These are phyloP conservation scores for Pseudogymnoascus sp. DNA, from an alignment of 2,329 filamentous ascomycete species.

Conservation along the genomic window DNA sequence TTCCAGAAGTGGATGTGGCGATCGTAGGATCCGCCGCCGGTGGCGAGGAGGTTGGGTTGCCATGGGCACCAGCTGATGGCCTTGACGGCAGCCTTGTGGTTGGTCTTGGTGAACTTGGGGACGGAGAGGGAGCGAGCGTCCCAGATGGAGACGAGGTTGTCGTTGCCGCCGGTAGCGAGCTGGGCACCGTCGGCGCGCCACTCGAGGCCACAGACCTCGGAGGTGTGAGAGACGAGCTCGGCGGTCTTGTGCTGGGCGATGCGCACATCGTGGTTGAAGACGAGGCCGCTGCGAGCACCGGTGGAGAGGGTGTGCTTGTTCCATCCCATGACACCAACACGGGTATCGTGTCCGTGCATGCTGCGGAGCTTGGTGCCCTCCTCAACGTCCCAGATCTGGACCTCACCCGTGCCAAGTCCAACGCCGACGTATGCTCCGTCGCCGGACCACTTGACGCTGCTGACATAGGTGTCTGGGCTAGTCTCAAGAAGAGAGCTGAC, in stretches of 20 bases:
- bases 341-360: constrained; percentile 96
- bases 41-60: constrained; percentile 95
- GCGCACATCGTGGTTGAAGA: constrained; percentile 98
- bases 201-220: constrained; percentile 95
- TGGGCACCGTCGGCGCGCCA: constrained; percentile 96
- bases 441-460: constrained; percentile 97
- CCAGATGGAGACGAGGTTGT: constrained; percentile 99
- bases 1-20: constrained; percentile 99
- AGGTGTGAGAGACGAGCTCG: constrained; percentile 93
- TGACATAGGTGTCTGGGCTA: constrained; percentile 84
- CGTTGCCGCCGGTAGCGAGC: constrained; percentile 94
- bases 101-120: constrained; percentile 99
- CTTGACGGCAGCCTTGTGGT: constrained; percentile 98
- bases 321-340: constrained; percentile 98
- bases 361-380: constrained; percentile 92
- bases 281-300: constrained; percentile 85
- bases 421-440: constrained; percentile 96
- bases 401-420: constrained; percentile 88
- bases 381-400: constrained; percentile 98
- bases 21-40: constrained; percentile 92
- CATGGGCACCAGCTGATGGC: constrained; percentile 97
- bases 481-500: constrained; percentile 88
- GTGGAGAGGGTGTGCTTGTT: constrained; percentile 97
- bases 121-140: constrained; percentile 88
- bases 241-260: constrained; percentile 97